A percentile compares a stretch with the other conserved stretches of the same genome.
These are phyloP conservation scores for Ambrosia artemisiifolia DNA, from an alignment of 129 eudicot species.

Conservation along the genomic window DNA sequence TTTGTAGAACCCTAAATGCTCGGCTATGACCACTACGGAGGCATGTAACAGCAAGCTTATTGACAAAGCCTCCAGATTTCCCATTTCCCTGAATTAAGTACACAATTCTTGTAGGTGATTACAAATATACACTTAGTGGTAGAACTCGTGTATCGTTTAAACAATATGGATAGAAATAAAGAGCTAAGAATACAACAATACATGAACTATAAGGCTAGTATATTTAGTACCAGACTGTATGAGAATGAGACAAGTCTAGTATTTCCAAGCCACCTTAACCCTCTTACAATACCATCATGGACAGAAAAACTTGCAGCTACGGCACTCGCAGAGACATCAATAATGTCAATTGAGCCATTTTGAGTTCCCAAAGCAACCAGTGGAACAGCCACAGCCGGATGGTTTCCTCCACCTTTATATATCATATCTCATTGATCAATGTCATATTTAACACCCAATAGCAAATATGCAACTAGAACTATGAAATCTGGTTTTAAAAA, in stretches of 20 bases:
- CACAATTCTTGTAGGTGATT: slow-evolving; percentile 16
- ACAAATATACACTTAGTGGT: not conserved
- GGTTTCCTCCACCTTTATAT: slow-evolving; percentile 88
- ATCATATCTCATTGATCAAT: slow-evolving; percentile 27
- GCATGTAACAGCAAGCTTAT: slow-evolving; percentile 92
- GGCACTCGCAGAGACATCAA: slow-evolving; percentile 91
- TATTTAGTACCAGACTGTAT: slow-evolving; percentile 57
- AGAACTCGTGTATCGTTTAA: not conserved
- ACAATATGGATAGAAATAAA: not conserved
- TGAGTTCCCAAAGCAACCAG: slow-evolving; percentile 97
- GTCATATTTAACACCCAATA: slow-evolving; percentile 8
- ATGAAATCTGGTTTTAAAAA: not conserved
- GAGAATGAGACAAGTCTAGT: slow-evolving; percentile 90
- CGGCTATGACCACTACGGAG: slow-evolving; percentile 91
- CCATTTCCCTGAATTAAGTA: slow-evolving; percentile 63
- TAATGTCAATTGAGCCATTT: slow-evolving; percentile 69
- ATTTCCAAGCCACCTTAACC: slow-evolving; percentile 97
- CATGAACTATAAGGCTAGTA: not conserved
- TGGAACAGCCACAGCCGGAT: slow-evolving; percentile 90
- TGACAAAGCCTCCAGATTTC: slow-evolving; percentile 79
- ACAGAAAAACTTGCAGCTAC: slow-evolving; percentile 86
- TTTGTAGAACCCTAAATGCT: slow-evolving; percentile 81
- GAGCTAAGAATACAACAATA: not conserved
- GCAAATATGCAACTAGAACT: not conserved
- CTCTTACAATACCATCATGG: slow-evolving; percentile 73